These are phyloP conservation scores for Coix lacrymajobi DNA, from an alignment of 176 grass and related monocot species.

Conservation along the genomic window DNA sequence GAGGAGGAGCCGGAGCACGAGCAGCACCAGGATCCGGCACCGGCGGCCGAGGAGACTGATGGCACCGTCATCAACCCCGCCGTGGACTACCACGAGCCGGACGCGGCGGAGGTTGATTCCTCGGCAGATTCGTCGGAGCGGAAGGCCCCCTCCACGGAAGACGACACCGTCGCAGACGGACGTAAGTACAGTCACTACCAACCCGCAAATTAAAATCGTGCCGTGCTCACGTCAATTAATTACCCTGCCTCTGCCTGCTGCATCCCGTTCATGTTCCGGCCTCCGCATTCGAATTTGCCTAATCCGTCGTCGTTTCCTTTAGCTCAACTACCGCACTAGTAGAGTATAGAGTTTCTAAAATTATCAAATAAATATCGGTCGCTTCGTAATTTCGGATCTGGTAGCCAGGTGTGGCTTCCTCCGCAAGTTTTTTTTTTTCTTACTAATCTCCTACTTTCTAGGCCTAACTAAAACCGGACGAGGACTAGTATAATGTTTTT, in stretches of 20 bases:
- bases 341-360: background rate
- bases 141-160: slow-evolving; percentile 59
- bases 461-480: background rate
- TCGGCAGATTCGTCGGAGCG: slow-evolving; percentile 73
- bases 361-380: background rate
- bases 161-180: slow-evolving; percentile 52
- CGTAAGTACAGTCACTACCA: slow-evolving; percentile 45
- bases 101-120: slow-evolving; percentile 47
- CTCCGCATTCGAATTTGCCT: slow-evolving; percentile 15
- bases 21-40: background rate
- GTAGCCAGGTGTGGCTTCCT: slow-evolving; percentile 11
- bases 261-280: background rate
- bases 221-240: background rate
- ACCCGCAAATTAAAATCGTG: slow-evolving; percentile 11
- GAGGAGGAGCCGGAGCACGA: background rate
- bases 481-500: background rate
- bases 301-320: background rate
- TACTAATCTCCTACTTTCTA: slow-evolving; percentile 14
- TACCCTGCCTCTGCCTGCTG: background rate
- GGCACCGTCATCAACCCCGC: background rate
- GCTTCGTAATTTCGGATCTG: slow-evolving; percentile 41
- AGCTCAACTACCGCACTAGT: background rate
- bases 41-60: background rate
- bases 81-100: slow-evolving; percentile 14
- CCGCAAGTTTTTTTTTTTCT: slow-evolving; percentile 4